Conservation (phyloP, 108 stramenopile species). For the Aurantiochytrium sp. region DNA sequence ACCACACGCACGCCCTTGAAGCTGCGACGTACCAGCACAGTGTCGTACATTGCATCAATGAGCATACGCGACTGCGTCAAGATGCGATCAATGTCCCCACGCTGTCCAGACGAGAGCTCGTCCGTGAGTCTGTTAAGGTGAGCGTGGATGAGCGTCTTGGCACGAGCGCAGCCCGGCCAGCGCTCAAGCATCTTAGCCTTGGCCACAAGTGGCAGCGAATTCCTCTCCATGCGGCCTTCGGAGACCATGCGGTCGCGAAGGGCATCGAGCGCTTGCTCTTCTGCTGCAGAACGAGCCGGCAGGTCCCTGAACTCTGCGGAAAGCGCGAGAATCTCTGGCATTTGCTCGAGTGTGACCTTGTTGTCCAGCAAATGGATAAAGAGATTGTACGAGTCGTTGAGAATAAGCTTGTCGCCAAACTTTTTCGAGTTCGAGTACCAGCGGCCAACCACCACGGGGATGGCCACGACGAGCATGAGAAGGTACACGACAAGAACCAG, state of each 20-base stretch:
- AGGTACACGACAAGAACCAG: conserved; percentile 26
- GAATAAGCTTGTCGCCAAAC: conserved; percentile 25
- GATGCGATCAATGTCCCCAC: conserved; percentile 14
- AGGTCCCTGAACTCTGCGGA: conserved; percentile 9
- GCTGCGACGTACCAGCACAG: neutral
- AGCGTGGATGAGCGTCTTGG: conserved; percentile 24
- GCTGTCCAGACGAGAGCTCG: neutral
- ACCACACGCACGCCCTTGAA: neutral
- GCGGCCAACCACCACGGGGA: conserved; percentile 22
- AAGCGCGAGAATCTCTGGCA: conserved; percentile 19
- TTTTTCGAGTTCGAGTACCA: conserved; percentile 35
- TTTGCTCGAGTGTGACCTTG: neutral
- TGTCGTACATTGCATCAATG: conserved; percentile 20
- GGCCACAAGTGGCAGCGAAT: neutral
- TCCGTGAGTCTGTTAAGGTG: conserved; percentile 11
- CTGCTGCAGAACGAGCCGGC: neutral
- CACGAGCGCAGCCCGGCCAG: neutral
- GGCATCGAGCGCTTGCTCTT: neutral
- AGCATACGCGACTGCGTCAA: neutral
- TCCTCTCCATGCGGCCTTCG: conserved; percentile 16
- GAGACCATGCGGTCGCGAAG: neutral
- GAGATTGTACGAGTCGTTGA: conserved; percentile 22
- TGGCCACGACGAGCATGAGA: conserved; percentile 18
- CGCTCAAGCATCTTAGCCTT: neutral
- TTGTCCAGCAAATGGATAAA: conserved; percentile 18